Evolutionary conservation across 352 stramenopile genomes (phyloP), one percentile per base, ranked within the genome.

Genomic region (Phytophthora ohioensis): DNA sequence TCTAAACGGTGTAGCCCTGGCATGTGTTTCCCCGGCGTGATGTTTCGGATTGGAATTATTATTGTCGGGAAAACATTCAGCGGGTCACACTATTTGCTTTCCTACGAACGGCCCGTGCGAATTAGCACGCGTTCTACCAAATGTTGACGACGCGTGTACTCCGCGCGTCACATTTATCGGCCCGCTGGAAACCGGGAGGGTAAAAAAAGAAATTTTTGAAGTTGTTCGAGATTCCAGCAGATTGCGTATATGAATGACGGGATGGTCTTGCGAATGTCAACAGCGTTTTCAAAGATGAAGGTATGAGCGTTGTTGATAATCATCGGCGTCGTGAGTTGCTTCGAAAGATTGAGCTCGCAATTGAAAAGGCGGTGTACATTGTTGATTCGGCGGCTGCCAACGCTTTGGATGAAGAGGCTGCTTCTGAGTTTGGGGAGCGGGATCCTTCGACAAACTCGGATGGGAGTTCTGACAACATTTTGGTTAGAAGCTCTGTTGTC

Each of bases 161-260:
- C 47, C 57, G 4, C 51, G 66, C 3, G 66, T 69, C 1, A 73
- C 66, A 3, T 73, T 65, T 61, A 61, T 73, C 21, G 58, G 58
- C 4, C 58, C 66, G 3, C 5, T 27, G 0, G 66, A 69, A n/a
- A 27, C 17, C 12, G 64, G 66, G 53, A 42, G 48, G 2, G 35
- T 57, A 36, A 21, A 21, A 35, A 36, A 42, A 69, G 36, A 57
- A 56, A 15, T 65, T 62, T 35, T 42, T 21, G 11, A 54, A 49
- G 8, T 21, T 66, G 3, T 69, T 47, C 32, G 13, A n/a, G 1
- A 41, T 73, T 30, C 58, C 13, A 2, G 55, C 36, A 2, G 58
- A 43, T 27, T 41, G 15, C 41, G 47, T 57, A 11, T 69, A 62
- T 46, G 32, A 60, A 30, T 66, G 66, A 58, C 15, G 69, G 2